These are phyloP conservation scores for Antitrichia curtipendula DNA, from an alignment of 225 moss, liverwort and hornwort genomes.

Conservation along the genomic window DNA sequence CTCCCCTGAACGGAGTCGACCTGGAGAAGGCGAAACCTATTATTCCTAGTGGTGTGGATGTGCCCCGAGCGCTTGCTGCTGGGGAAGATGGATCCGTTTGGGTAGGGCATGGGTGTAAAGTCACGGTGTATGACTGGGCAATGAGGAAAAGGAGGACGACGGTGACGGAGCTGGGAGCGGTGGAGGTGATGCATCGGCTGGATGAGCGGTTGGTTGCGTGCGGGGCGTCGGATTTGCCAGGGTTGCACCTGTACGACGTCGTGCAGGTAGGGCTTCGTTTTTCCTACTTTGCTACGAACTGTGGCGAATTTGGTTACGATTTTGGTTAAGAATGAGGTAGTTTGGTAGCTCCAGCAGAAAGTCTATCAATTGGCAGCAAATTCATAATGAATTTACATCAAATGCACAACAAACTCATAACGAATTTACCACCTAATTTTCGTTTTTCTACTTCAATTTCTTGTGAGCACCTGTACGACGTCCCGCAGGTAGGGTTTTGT, in stretches of 20 bases:
- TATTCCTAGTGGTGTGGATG: conserved; percentile 51
- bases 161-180: conserved; percentile 51
- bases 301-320: neutral
- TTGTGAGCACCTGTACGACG: neutral
- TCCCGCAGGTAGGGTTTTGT: neutral
- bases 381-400: neutral
- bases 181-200: conserved; percentile 44
- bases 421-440: neutral
- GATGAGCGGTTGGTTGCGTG: conserved; percentile 32
- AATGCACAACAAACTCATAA: neutral
- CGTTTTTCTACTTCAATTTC: neutral
- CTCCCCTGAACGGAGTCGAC: conserved; percentile 52
- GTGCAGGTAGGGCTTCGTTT: neutral
- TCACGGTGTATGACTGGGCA: conserved; percentile 86
- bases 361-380: too few species aligned
- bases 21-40: conserved; percentile 46
- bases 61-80: conserved; percentile 37
- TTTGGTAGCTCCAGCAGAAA: neutral
- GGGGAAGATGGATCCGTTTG: conserved; percentile 64
- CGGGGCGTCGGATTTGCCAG: conserved; percentile 61
- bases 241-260: conserved; percentile 8
- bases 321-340: neutral
- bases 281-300: neutral
- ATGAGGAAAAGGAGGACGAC: conserved; percentile 59
- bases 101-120: conserved; percentile 79